Evolutionary conservation across 805 yeast species (phyloP), one percentile per base, ranked within the genome.

Genomic region (Yarrowia porcina): DNA sequence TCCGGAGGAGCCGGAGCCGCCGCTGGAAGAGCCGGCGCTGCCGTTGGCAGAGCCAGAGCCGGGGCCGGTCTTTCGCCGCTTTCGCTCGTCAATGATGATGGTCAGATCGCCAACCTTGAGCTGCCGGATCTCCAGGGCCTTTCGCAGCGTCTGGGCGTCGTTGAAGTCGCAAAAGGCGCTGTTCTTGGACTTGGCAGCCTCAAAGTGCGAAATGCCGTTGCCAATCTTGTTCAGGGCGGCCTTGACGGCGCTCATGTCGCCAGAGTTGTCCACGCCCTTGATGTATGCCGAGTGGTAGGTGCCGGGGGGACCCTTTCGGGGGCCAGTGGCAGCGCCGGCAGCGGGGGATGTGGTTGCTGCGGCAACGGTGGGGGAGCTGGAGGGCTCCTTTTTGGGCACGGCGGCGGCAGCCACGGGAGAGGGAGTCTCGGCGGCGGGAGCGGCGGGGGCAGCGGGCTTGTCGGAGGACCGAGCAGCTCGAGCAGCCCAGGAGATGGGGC

Each of bases 161-260:
- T 68, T 63, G 64, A 72, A 75, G 65, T 75, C 79, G 9, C 75
- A 76, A 66, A 73, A 75, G 12, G 75, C 77, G 54, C 77, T 73
- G 59, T 67, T 67, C 61, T 69, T 69, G 32, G 59, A 61, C 52
- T 71, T 66, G 47, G 71, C 70, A 38, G 75, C 69, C 57, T 75
- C 76, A 65, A 74, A 69, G 60, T 75, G 76, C 30, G 69, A 69
- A 61, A 75, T 63, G 32, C 61, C 61, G 25, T 63, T 61, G 35
- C 77, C 77, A 54, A 73, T 70, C 32, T 65, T 59, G 17, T 67
- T 67, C 12, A 74, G 71, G 18, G 72, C 76, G 20, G 68, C 64
- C 39, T 65, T 63, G n/a, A 74, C 69, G 32, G 65, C 66, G 17
- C 39, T 64, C 18, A 67, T 71, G 65, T 70, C 68, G 13, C 73